phyloP scores from a whole-genome alignment of 306 rosid genomes.

The Vigna trinervia region DNA sequence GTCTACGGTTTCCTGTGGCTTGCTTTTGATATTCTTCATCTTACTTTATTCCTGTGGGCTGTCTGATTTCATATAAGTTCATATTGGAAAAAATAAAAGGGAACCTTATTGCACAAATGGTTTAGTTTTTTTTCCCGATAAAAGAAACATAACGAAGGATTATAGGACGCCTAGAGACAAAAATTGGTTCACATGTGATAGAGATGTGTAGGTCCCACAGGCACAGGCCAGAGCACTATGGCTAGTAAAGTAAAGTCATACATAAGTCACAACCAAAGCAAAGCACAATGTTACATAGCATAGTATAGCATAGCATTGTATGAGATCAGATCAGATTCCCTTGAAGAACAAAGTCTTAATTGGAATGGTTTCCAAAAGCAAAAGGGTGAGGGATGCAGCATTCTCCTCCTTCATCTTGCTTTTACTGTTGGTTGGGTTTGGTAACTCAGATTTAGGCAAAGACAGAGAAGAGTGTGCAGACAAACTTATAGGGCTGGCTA shows the following conservation, averaged over 20 bases:
- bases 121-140: not conserved
- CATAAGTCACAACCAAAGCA: not conserved
- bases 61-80: not conserved
- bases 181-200: constrained; percentile 37
- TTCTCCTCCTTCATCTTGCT: constrained; percentile 13
- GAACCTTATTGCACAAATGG: not conserved
- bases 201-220: constrained; percentile 26
- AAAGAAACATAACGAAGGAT: not conserved
- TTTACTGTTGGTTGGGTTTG: constrained; percentile 41
- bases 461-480: constrained; percentile 76
- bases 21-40: not conserved
- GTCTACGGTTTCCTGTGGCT: not conserved
- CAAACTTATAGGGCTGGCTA: constrained; percentile 63
- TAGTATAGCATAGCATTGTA: not conserved
- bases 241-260: not conserved
- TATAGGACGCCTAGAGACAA: constrained; percentile 4
- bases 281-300: not conserved
- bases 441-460: constrained; percentile 52
- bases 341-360: too few species aligned
- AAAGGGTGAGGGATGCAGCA: constrained; percentile 14
- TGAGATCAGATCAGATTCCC: not conserved
- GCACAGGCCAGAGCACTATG: not conserved
- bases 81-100: not conserved
- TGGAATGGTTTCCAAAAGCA: constrained; percentile 39
- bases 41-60: not conserved